Evolutionary conservation across 305 asterid species (phyloP).

Genomic region (Salvia sclarea): DNA sequence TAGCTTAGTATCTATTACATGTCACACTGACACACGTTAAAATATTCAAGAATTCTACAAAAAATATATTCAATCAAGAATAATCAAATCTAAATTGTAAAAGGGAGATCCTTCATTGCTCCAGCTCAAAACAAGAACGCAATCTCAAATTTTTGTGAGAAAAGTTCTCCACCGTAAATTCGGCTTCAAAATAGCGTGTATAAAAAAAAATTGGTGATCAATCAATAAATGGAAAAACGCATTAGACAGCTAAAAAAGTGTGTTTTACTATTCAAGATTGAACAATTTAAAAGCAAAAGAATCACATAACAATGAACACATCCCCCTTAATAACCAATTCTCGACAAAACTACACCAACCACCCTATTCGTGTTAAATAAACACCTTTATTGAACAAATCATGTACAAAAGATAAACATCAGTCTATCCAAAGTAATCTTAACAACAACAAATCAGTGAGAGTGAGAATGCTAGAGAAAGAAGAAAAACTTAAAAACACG

Average conservation of each 20-base stretch:
- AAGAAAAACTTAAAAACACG: constrained; percentile 22
- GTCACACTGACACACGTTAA: too few species aligned
- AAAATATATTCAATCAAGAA: too few species aligned
- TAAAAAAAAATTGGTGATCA: background rate
- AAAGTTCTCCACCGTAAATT: too few species aligned
- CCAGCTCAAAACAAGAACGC: too few species aligned
- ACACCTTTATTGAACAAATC: constrained; percentile 45
- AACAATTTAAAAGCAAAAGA: background rate
- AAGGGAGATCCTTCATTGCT: too few species aligned
- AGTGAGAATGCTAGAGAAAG: constrained; percentile 31
- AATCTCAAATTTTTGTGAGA: too few species aligned
- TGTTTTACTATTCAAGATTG: background rate
- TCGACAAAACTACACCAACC: background rate
- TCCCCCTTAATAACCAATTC: background rate
- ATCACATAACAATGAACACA: background rate
- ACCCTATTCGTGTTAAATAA: constrained; percentile 30
- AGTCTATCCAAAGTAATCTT: constrained; percentile 36
- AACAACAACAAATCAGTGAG: constrained; percentile 49
- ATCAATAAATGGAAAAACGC: too few species aligned
- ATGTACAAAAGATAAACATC: constrained; percentile 55
- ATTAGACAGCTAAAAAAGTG: too few species aligned
- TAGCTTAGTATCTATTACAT: too few species aligned
- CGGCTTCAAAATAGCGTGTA: background rate
- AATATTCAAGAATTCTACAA: too few species aligned
- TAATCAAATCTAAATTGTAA: too few species aligned